Percentiles rank a stretch among this genome's conserved stretches.
phyloP scores from a whole-genome alignment of 1,284 basidiomycete genomes.

The Malassezia caprae region DNA sequence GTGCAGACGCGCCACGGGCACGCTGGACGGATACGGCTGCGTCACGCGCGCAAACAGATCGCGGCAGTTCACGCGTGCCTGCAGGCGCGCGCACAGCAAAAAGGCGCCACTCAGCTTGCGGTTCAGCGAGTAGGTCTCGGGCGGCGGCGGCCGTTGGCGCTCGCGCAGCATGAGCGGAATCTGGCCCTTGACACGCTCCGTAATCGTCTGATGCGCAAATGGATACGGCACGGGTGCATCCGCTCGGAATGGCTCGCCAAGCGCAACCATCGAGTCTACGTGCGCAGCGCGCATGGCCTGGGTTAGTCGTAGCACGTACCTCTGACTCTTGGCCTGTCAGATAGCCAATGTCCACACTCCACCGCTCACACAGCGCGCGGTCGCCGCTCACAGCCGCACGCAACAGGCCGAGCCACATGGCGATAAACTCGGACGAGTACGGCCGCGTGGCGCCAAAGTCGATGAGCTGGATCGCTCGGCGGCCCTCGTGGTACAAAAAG shows the following conservation, averaged over 20 bases:
- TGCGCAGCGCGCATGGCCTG: conserved; percentile 83
- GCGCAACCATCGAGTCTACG: conserved; percentile 63
- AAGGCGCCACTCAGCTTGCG: conserved; percentile 89
- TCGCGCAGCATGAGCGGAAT: conserved; percentile 87
- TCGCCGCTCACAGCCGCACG: conserved; percentile 67
- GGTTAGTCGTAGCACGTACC: conserved; percentile 50
- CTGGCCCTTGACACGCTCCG: conserved; percentile 62
- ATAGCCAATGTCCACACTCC: conserved; percentile 74
- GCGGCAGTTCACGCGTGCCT: conserved; percentile 65
- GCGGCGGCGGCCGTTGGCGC: conserved; percentile 79
- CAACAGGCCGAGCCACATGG: conserved; percentile 72
- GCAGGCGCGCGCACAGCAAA: conserved; percentile 72
- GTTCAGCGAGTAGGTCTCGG: conserved; percentile 89
- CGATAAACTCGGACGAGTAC: conserved; percentile 78
- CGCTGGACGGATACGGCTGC: conserved; percentile 8
- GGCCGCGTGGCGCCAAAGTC: conserved; percentile 90
- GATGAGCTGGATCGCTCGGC: conserved; percentile 64
- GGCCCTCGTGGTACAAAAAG: conserved; percentile 69
- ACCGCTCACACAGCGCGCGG: conserved; percentile 60
- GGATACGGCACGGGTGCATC: conserved; percentile 57
- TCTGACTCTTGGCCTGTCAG: conserved; percentile 78
- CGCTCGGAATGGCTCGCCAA: conserved; percentile 68
- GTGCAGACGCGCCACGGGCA: conserved; percentile 1
- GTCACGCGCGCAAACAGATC: conserved; percentile 50
- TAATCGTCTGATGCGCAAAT: conserved; percentile 62